Evolutionary conservation across 2,329 filamentous ascomycete species (phyloP).

Genomic region (Botrytis cinerea): DNA sequence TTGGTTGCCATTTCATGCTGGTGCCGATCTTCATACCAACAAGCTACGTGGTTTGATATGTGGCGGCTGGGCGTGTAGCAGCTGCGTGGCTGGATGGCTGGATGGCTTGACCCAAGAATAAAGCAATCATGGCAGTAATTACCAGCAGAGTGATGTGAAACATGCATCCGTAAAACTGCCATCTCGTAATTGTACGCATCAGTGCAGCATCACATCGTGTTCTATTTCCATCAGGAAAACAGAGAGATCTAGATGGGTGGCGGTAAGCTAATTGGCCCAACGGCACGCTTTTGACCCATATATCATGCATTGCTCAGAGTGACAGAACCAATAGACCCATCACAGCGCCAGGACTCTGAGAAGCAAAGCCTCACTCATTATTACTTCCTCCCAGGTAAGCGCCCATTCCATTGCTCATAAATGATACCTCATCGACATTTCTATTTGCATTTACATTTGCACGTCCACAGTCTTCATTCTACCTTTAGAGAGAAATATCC

Average conservation of each 20-base stretch:
- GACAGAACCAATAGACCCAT: slow-evolving; percentile 3
- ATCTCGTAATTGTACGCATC: no score
- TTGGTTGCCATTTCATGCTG: neutral
- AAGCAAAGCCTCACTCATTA: neutral
- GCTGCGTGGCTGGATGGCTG: no score
- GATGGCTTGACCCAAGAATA: neutral
- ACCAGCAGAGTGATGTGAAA: neutral
- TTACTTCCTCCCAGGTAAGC: neutral
- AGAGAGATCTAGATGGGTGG: neutral
- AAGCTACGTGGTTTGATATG: neutral
- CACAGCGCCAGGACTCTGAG: neutral
- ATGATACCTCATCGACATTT: neutral
- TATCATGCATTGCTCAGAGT: neutral
- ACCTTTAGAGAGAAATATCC: neutral
- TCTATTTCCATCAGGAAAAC: neutral
- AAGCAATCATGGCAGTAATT: neutral
- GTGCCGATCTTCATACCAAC: no score
- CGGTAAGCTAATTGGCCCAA: neutral
- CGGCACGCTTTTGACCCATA: neutral
- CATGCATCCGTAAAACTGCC: neutral
- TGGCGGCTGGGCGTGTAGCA: neutral
- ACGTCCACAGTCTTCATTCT: neutral
- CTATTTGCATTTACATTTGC: neutral
- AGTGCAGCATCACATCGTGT: neutral
- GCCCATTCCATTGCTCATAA: slow-evolving; percentile 12